Base-by-base conservation (phyloP, 306 rosid genomes). In the Aeschynomene evenia region DNA sequence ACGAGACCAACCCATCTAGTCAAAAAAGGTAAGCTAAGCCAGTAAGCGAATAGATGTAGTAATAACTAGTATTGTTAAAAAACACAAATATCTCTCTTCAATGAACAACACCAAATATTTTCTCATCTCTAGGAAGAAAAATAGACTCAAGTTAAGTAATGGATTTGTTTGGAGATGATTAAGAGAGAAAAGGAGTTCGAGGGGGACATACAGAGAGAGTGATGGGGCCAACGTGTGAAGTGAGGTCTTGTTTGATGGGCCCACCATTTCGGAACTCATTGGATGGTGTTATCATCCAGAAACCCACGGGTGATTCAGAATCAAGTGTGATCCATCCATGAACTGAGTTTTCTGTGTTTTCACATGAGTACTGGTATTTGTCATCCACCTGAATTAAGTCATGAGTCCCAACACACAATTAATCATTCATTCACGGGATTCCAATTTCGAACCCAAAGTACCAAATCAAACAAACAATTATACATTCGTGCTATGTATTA, bases 301-400 rank as follows among this genome's bases (percentile, higher is more conserved):
- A 85, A 9, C 97, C 99, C 15, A 85, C 59, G 4, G 85, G 65
- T 2, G 79, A 70, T 37, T 88, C 66, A 12, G 84, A 58, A 19
- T 78, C 79, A 19, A 29, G 6, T 39, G 74, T 53, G 5, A 83
- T 65, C 99, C 99, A 94, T 5, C 99, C 97, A 21, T 91, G 97
- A 50, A 88, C 82, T 9, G 23, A 74, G 68, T 87, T 94, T 15
- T 72, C 92, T 20, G 12, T 70, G 71, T 81, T 76, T 57, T 87
- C 95, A 6, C 53, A 22, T 0, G 99, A 88, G 83, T 94, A 94
- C 6, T 86, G 94, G 72, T 94, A 94, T 52, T 94, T 94, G 80
- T 94, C 99, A 80, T 94, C 99, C 52, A 92, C 98, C 98, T 92
- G 78, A 60, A 4, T n/a, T n/a, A n/a, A n/a, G n/a, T n/a, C n/a